phyloP scores from a whole-genome alignment of 163 green algal species.

The Scenedesmus sp. region DNA sequence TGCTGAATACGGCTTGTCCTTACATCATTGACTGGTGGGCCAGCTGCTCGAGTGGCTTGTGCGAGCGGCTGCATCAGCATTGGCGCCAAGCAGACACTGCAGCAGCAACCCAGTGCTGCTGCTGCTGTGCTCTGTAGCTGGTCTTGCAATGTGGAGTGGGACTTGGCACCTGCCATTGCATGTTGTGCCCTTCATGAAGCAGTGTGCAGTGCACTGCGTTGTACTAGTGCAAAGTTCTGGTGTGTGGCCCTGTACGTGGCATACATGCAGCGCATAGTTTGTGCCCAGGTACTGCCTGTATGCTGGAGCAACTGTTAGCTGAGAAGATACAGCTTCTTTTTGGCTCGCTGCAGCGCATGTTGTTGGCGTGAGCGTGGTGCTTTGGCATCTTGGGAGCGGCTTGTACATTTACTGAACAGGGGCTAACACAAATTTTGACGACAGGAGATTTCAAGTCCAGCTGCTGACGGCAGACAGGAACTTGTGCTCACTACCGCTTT shows the following conservation, averaged over 20 bases:
- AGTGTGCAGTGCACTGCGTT: background rate
- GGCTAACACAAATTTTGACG: background rate
- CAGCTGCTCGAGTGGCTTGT: background rate
- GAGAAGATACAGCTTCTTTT: background rate
- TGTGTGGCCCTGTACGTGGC: background rate
- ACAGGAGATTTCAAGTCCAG: background rate
- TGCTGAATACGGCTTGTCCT: background rate
- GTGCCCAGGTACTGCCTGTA: background rate
- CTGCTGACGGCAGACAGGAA: background rate
- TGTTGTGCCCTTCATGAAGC: background rate
- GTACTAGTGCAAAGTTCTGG: background rate
- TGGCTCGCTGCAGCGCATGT: background rate
- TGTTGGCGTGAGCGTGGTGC: background rate
- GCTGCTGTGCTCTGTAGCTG: background rate
- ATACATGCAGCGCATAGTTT: background rate
- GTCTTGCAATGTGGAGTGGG: background rate
- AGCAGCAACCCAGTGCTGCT: background rate
- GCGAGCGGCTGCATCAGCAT: too few relatives aligned
- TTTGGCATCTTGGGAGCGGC: background rate
- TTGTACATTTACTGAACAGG: background rate
- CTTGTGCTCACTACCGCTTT: background rate
- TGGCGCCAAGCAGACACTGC: too few relatives aligned
- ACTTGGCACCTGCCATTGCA: background rate
- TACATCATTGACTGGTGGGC: background rate
- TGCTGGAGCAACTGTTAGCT: background rate